Base-by-base conservation (phyloP, 2,329 filamentous ascomycete species). In the Fusarium sp. region DNA sequence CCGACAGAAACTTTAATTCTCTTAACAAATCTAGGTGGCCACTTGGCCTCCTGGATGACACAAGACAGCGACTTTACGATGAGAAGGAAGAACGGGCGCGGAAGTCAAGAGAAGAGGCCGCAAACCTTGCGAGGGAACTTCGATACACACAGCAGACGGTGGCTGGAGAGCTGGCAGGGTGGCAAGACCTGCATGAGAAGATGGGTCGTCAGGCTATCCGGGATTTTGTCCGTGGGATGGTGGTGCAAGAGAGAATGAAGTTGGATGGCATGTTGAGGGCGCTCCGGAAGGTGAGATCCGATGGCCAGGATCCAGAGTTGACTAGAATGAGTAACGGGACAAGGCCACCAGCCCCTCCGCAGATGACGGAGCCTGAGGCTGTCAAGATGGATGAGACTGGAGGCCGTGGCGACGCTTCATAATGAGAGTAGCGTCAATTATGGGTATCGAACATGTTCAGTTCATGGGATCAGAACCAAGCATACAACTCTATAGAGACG, bases 141-240 rank as follows among this genome's bases (percentile, higher is more conserved):
- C 85, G 94, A 52, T 97, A 96, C 79, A 97, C 94, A 49, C 95
- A 98, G 81, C 93, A 97, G 79, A 94, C 95, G 16, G 95, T 98
- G 25, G 95, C 97, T 9, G 87, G 90, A 3, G 96, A 99, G 82
- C 80, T 99, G 59, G 96, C 96, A 1, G 94, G 93, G 18, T 99
- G 96, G 94, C 94, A 97, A 76, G 94, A 97, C 43, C 88, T 94
- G 82, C 90, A 97, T 76, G 93, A 94, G 71, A 89, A 88, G 75
- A 89, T 93, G 82, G 94, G 92, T 2, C 84, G 90, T 65, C 87
- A 87, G 62, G 92, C 93, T 29, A 87, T 98, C 66, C 88, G 86
- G 70, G 90, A 94, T 48, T 88, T 97, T 73, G 95, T 92, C 20
- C 87, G 85, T 75, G 88, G 89, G 32, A 94, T 94, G 87, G 84